phyloP scores from a whole-genome alignment of 2,329 filamentous ascomycete species.

The Aureobasidium lini region DNA sequence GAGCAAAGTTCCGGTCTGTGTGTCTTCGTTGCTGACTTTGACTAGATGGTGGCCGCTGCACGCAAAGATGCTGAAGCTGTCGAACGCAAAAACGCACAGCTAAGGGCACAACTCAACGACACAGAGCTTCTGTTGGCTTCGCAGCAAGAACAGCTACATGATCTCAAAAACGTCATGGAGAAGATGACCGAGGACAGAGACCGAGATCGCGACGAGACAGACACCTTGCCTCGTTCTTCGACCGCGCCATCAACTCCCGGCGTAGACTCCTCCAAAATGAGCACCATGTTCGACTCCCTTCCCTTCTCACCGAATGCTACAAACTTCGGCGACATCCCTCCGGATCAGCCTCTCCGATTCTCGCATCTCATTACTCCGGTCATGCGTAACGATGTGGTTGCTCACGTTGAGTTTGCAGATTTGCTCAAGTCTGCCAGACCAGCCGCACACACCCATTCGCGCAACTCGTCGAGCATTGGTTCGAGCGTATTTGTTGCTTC shows the following conservation, averaged over 20 bases:
- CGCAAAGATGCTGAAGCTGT: slow-evolving; percentile 77
- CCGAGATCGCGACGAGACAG: slow-evolving; percentile 62
- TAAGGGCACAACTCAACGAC: slow-evolving; percentile 77
- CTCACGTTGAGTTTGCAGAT: slow-evolving; percentile 78
- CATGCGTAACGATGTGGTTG: slow-evolving; percentile 69
- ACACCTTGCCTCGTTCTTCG: slow-evolving; percentile 50
- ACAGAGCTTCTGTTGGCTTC: slow-evolving; percentile 78
- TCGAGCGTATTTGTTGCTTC: slow-evolving; percentile 26
- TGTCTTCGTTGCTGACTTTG: slow-evolving; percentile 21
- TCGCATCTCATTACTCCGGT: slow-evolving; percentile 76
- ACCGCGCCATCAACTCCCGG: slow-evolving; percentile 74
- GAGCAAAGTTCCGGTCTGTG: slow-evolving; percentile 19
- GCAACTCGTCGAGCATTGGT: slow-evolving; percentile 58
- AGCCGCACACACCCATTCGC: slow-evolving; percentile 50
- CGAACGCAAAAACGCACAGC: slow-evolving; percentile 72
- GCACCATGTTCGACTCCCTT: slow-evolving; percentile 53
- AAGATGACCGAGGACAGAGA: slow-evolving; percentile 69
- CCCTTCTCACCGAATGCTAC: slow-evolving; percentile 44
- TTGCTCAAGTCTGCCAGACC: slow-evolving; percentile 60
- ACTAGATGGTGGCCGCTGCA: slow-evolving; percentile 80
- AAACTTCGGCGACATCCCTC: slow-evolving; percentile 46
- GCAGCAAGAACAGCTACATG: slow-evolving; percentile 84
- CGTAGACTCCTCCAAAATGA: slow-evolving; percentile 48
- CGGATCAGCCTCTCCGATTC: slow-evolving; percentile 63
- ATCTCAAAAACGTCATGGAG: slow-evolving; percentile 90